Evolutionary conservation across 2,329 filamentous ascomycete genomes (phyloP).

Genomic region (Incumbomyces delicatus): DNA sequence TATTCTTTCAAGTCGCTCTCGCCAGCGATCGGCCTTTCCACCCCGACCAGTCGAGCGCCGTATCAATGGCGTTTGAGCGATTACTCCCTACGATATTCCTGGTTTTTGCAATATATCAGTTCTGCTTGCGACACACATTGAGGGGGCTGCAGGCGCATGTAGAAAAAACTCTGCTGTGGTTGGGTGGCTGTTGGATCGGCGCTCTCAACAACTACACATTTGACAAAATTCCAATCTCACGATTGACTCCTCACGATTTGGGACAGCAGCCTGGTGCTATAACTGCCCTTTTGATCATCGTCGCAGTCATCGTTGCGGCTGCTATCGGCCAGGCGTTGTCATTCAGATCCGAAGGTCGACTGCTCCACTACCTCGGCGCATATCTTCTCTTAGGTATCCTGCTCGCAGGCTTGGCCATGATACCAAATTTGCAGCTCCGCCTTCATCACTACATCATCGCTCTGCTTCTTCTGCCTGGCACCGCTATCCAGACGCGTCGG

Average conservation of each 20-base stretch:
- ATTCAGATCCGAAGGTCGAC: constrained; percentile 48
- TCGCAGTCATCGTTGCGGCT: constrained; percentile 41
- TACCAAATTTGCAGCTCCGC: constrained; percentile 50
- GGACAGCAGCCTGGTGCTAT: constrained; percentile 51
- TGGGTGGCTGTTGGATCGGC: constrained; percentile 51
- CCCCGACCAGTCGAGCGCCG: constrained; percentile 44
- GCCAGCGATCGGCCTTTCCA: constrained; percentile 49
- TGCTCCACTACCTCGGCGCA: constrained; percentile 41
- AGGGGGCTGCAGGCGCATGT: constrained; percentile 45
- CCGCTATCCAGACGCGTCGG: constrained; percentile 49
- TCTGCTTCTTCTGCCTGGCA: constrained; percentile 49
- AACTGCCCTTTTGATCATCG: constrained; percentile 45
- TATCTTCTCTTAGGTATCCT: constrained; percentile 35
- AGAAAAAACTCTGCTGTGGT: constrained; percentile 53
- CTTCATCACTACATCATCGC: constrained; percentile 56
- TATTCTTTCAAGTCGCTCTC: constrained; percentile 53
- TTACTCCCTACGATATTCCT: constrained; percentile 52
- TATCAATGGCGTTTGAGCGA: constrained; percentile 47
- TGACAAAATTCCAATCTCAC: constrained; percentile 52
- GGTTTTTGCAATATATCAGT: constrained; percentile 47
- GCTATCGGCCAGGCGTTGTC: constrained; percentile 47
- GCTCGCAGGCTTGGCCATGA: constrained; percentile 35
- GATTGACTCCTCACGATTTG: constrained; percentile 52
- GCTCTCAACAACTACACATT: constrained; percentile 55
- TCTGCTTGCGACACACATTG: constrained; percentile 42